phyloP scores from a whole-genome alignment of 106 monocot genomes.

The Narthecium ossifragum region DNA sequence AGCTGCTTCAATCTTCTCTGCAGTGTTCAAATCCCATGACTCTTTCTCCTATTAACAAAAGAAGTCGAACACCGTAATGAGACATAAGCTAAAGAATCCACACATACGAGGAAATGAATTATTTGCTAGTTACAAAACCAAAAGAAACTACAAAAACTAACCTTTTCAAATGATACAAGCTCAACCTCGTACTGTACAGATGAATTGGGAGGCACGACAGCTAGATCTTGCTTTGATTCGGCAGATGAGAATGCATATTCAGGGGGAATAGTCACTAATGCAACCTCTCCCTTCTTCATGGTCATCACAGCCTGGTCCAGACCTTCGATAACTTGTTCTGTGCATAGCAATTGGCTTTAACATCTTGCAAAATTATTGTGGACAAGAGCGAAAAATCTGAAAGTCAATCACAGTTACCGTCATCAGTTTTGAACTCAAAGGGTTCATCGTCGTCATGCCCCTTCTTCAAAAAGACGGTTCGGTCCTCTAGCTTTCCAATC shows the following conservation, averaged over 20 bases:
- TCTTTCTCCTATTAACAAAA: conserved; percentile 57
- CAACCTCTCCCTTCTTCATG: conserved; percentile 97
- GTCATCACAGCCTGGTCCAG: conserved; percentile 66
- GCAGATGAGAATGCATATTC: conserved; percentile 58
- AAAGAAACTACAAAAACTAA: too few species aligned
- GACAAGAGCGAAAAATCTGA: background rate
- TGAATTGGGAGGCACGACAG: conserved; percentile 72
- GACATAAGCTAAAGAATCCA: too few species aligned
- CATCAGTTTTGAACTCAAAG: conserved; percentile 86
- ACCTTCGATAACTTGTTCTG: conserved; percentile 86
- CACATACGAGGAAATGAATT: too few species aligned
- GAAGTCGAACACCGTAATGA: too few species aligned
- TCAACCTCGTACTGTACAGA: conserved; percentile 74
- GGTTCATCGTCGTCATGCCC: conserved; percentile 73
- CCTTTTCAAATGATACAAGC: conserved; percentile 87
- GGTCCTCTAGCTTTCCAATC: conserved; percentile 72
- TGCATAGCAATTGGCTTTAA: background rate
- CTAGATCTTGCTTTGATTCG: conserved; percentile 71
- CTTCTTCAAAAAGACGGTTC: conserved; percentile 70
- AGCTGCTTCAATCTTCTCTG: conserved; percentile 62
- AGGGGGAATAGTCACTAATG: conserved; percentile 74
- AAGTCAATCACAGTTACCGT: conserved; percentile 22
- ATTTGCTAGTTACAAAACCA: too few species aligned
- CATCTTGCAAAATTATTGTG: background rate
- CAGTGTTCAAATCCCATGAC: conserved; percentile 54